Percentiles rank a stretch among this genome's conserved stretches.
These are phyloP conservation scores for Nothomitra cinnamomea DNA, from an alignment of 2,329 filamentous ascomycete genomes.

Conservation along the genomic window DNA sequence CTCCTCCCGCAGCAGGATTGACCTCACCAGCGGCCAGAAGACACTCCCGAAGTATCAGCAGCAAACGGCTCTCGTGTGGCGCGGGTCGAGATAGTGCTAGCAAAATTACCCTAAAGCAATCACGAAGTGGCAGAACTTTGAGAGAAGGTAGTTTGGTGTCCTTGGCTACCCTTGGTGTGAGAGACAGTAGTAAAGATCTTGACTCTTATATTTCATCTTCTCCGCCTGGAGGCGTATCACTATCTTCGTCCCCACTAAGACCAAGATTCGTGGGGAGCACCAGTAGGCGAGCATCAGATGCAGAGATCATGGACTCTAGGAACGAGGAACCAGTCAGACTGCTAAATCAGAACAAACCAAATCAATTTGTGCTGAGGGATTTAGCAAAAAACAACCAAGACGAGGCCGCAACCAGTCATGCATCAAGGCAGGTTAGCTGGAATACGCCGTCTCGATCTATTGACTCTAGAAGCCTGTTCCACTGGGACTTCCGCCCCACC, in stretches of 20 bases:
- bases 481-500: background rate
- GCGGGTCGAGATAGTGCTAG: background rate
- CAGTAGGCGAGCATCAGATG: too few relatives aligned
- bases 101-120: background rate
- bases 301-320: too few relatives aligned
- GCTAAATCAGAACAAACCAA: background rate
- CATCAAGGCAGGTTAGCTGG: background rate
- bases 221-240: background rate
- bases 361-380: background rate
- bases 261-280: too few relatives aligned
- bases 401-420: background rate
- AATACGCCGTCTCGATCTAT: background rate
- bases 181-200: background rate
- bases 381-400: background rate
- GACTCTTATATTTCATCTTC: background rate
- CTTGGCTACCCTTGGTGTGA: background rate
- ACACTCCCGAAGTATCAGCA: background rate
- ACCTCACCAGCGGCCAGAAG: background rate
- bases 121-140: background rate
- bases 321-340: background rate
- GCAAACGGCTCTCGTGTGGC: background rate
- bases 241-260: background rate
- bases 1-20: background rate
- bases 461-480: background rate
- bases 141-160: background rate